A percentile compares a stretch with the other conserved stretches of the same genome.
Evolutionary conservation across 768 basidiomycete genomes (phyloP).

Genomic region (Leccinum disarticulatum): DNA sequence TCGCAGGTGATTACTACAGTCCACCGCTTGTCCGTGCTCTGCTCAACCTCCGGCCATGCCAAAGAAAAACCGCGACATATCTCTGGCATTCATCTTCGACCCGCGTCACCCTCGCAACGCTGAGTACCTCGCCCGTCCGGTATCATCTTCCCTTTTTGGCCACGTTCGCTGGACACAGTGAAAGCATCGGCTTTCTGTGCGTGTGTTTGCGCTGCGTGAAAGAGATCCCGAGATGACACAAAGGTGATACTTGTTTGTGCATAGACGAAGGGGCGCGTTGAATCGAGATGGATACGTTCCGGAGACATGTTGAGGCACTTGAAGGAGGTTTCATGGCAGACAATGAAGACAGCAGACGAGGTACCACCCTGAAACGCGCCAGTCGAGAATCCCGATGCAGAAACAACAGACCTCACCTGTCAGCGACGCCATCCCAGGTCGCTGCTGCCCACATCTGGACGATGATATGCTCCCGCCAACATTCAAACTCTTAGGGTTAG

Average conservation of each 20-base stretch:
- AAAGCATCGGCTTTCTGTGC: conserved; percentile 30
- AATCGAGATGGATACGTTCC: conserved; percentile 44
- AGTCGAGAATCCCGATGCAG: conserved; percentile 3
- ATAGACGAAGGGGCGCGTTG: conserved; percentile 13
- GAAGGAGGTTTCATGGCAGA: conserved; percentile 42
- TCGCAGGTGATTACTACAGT: conserved; percentile 4
- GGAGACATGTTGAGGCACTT: conserved; percentile 46
- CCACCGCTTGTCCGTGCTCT: conserved; percentile 37
- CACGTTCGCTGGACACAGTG: conserved; percentile 21
- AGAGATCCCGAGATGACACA: conserved; percentile 56
- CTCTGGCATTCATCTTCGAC: conserved; percentile 39
- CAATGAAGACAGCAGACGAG: conserved; percentile 23
- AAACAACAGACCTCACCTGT: conserved; percentile 12
- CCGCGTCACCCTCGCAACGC: conserved; percentile 12
- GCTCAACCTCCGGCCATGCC: conserved; percentile 36
- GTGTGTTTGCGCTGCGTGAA: conserved; percentile 22
- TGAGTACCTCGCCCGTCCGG: conserved; percentile 48
- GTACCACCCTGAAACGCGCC: conserved; percentile 14
- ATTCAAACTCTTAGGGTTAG: conserved; percentile 59
- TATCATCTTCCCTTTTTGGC: conserved; percentile 40
- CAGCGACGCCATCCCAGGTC: conserved; percentile 23
- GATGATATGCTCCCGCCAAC: conserved; percentile 31
- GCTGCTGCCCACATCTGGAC: conserved; percentile 23
- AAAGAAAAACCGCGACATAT: conserved; percentile 46
- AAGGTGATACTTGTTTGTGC: conserved; percentile 46